These are phyloP conservation scores for Artemisia argyi DNA, from an alignment of 129 eudicot species.

Conservation along the genomic window DNA sequence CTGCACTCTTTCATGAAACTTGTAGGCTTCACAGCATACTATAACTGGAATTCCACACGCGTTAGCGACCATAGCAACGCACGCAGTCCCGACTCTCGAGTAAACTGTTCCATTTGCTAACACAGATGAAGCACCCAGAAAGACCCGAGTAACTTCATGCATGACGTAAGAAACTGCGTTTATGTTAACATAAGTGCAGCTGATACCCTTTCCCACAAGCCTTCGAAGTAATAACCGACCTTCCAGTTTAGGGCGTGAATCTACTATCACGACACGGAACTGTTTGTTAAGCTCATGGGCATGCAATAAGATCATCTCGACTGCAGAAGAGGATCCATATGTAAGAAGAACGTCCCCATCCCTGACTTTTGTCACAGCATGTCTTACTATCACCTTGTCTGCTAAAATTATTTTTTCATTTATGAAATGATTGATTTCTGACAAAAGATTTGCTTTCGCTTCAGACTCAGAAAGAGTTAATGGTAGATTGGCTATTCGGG, in stretches of 20 bases:
- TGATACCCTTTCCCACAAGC: conserved; percentile 79
- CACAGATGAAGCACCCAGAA: conserved; percentile 90
- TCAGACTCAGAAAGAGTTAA: conserved; percentile 78
- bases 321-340: conserved; percentile 86
- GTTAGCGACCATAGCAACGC: conserved; percentile 98
- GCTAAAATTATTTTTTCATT: conserved; percentile 83
- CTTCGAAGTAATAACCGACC: conserved; percentile 79
- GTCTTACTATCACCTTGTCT: conserved; percentile 80
- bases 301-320: conserved; percentile 77
- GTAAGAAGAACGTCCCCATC: conserved; percentile 96
- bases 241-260: conserved; percentile 96
- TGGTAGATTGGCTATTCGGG: conserved; percentile 66
- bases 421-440: conserved; percentile 77
- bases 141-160: conserved; percentile 87
- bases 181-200: conserved; percentile 85
- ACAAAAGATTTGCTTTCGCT: conserved; percentile 68
- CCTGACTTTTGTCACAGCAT: conserved; percentile 92
- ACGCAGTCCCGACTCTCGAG: conserved; percentile 96
- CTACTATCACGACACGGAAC: conserved; percentile 88
- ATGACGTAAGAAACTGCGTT: conserved; percentile 92
- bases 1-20: conserved; percentile 95
- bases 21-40: conserved; percentile 96
- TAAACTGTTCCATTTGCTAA: conserved; percentile 94
- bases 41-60: conserved; percentile 86
- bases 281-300: conserved; percentile 86